Evolutionary conservation across 768 basidiomycete genomes (phyloP), one percentile per base, ranked within the genome.

Genomic region (Phanerodontia chrysosporium): DNA sequence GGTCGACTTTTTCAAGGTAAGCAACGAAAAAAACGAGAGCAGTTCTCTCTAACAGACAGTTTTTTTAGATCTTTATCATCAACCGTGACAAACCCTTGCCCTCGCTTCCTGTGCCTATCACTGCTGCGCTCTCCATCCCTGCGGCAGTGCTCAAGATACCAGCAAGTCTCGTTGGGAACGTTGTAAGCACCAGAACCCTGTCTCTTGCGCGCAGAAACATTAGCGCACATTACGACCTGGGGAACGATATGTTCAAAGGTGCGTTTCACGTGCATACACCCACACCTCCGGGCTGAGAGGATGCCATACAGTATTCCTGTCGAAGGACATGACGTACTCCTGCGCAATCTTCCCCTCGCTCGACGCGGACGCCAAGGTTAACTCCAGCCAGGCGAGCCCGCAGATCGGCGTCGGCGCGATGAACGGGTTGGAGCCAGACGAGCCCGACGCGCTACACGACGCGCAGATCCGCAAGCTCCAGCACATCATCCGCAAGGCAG

Each of bases 201-300:
- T 75, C 80, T 51, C 87, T 86, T 66, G 81, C 84, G 9, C 75
- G 82, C 7, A 81, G 79, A 16, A 90, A 90, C 66, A 87, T 89
- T 61, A 83, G 83, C 35, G 86, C 87, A 3, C 88, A 90, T 69
- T 90, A 91, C 68, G 89, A 92, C 67, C 85, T 90, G 51, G 86
- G 85, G 4, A 90, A 92, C 67, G 80, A 78, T 8, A 89, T 89
- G 87, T 89, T 89, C 66, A 75, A 78, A 58, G 83, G 83, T 82
- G 49, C 18, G 68, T 52, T 49, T 30, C 21, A 18, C 48, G 58
- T 27, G 45, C 55, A 45, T 29, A 46, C 59, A 48, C 57, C 49
- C 51, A 39, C 18, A 54, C 48, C 36, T 22, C 59, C 81, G 21
- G 21, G 16, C 5, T 24, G n/a, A 71, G n/a, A n/a, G n/a, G n/a